These are phyloP conservation scores for Xylariaceae sp. DNA, from an alignment of 2,329 filamentous ascomycete species.

Conservation along the genomic window DNA sequence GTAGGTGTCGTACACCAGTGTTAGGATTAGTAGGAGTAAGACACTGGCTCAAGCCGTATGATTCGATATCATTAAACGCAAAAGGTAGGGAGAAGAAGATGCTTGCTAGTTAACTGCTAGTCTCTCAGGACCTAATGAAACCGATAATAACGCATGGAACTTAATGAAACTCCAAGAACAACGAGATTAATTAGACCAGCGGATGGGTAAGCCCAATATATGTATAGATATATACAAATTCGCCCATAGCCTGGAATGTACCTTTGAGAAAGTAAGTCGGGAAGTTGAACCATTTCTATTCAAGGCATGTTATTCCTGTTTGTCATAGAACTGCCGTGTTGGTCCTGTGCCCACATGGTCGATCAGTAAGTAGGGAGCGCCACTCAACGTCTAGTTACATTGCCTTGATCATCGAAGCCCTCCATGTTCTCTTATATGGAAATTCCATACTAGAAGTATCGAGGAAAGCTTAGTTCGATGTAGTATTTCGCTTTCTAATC, in stretches of 20 bases:
- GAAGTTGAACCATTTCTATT: background rate
- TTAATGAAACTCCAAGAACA: background rate
- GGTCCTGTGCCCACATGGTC: background rate
- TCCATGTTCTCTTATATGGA: background rate
- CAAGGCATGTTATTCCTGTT: background rate
- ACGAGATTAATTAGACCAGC: background rate
- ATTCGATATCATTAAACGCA: background rate
- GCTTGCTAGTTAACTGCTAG: background rate
- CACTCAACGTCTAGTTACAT: background rate
- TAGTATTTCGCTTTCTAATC: background rate
- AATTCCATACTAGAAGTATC: background rate
- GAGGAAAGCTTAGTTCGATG: background rate
- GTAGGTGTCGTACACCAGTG: background rate
- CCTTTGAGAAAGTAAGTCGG: background rate
- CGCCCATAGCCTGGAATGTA: background rate
- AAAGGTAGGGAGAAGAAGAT: background rate
- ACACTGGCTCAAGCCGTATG: background rate
- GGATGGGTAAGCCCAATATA: background rate
- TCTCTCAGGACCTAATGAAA: background rate
- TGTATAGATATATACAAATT: background rate
- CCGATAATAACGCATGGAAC: background rate
- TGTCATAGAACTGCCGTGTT: background rate
- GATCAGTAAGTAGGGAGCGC: conserved; percentile 4
- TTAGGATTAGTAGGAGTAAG: background rate
- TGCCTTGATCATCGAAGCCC: background rate